Evolutionary conservation across 345 rosid species (phyloP).

Genomic region (Euphorbia peplus): DNA sequence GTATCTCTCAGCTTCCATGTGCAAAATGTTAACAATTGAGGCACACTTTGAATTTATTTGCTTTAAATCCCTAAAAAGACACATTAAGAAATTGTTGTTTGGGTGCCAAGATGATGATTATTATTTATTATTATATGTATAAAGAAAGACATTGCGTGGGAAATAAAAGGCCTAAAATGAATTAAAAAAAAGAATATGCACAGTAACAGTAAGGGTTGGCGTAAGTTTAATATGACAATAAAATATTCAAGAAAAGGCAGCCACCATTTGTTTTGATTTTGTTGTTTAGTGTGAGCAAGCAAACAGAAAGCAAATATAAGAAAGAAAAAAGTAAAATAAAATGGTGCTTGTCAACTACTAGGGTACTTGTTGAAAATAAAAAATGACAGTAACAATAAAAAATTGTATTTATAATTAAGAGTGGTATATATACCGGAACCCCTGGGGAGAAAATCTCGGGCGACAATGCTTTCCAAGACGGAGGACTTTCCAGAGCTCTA

Average conservation of each 20-base stretch:
- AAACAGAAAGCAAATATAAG: not conserved
- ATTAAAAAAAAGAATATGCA: not conserved
- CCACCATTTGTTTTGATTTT: not conserved
- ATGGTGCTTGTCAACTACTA: too few species aligned
- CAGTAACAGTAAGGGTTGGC: not conserved
- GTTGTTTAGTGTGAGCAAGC: not conserved
- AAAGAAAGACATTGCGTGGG: not conserved
- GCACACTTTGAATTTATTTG: not conserved
- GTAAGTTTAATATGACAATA: not conserved
- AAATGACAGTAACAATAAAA: too few species aligned
- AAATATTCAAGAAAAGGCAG: not conserved
- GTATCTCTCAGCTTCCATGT: not conserved
- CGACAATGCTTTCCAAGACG: slow-evolving; percentile 68
- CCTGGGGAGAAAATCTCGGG: slow-evolving; percentile 66
- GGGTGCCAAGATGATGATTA: not conserved
- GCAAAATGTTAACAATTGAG: not conserved
- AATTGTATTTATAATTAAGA: too few species aligned
- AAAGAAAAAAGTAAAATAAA: not conserved
- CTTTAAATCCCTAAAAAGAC: not conserved
- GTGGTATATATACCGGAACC: slow-evolving; percentile 54
- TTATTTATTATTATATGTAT: not conserved
- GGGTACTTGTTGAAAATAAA: too few species aligned
- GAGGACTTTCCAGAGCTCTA: slow-evolving; percentile 72
- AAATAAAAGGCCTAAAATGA: not conserved
- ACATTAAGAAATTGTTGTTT: not conserved